Evolutionary conservation across 1,139 yeast genomes (phyloP).

Genomic region (Taphrina populina): DNA sequence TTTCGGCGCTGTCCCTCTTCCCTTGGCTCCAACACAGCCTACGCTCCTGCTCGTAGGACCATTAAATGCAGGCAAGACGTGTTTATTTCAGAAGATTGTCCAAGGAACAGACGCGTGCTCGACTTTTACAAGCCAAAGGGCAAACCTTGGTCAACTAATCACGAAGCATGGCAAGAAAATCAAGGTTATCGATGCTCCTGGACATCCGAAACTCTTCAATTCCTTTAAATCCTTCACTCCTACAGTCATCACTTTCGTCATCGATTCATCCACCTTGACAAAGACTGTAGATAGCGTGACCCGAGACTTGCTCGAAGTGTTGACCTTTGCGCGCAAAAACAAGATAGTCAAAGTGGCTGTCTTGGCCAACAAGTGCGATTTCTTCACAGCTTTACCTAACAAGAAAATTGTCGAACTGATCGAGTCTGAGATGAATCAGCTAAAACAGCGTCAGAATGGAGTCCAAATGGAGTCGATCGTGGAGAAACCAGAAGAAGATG

Average conservation of each 20-base stretch:
- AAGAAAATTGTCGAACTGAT: slow-evolving; percentile 14
- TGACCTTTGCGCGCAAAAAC: slow-evolving; percentile 7
- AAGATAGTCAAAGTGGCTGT: background rate
- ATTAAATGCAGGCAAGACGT: slow-evolving; percentile 22
- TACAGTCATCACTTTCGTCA: slow-evolving; percentile 14
- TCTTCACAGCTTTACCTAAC: slow-evolving; percentile 23
- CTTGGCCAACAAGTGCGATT: slow-evolving; percentile 28
- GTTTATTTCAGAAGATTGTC: slow-evolving; percentile 11
- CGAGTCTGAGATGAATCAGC: slow-evolving; percentile 8
- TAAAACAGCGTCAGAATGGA: slow-evolving; percentile 13
- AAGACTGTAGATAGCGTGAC: slow-evolving; percentile 16
- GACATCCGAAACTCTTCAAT: slow-evolving; percentile 27
- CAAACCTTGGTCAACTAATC: slow-evolving; percentile 1
- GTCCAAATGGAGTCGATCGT: slow-evolving; percentile 23
- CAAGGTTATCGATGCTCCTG: slow-evolving; percentile 21
- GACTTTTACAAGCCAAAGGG: slow-evolving; percentile 9
- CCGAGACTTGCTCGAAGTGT: slow-evolving; percentile 2
- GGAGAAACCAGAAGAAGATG: slow-evolving; percentile 12
- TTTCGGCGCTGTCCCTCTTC: slow-evolving; percentile 9
- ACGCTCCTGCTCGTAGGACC: slow-evolving; percentile 19
- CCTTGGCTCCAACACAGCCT: slow-evolving; percentile 5
- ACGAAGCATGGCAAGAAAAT: background rate
- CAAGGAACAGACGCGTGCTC: background rate
- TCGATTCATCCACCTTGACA: slow-evolving; percentile 16
- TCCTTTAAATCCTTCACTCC: slow-evolving; percentile 2